Base-by-base conservation (phyloP, 371 early-diverging fungal species). In the Ordospora pajunii region DNA sequence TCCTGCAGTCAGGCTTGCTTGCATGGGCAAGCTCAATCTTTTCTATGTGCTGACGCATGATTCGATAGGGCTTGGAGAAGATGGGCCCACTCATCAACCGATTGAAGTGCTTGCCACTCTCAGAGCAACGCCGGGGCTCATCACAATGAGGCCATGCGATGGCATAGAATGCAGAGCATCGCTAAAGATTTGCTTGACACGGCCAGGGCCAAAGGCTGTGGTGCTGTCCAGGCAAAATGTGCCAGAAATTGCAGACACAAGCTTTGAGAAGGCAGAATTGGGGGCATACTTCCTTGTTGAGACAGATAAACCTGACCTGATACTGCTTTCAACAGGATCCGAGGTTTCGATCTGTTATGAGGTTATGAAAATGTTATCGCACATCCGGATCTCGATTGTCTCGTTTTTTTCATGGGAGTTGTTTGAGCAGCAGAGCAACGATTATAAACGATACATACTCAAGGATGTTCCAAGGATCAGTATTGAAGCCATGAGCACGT, bases 51-150 rank as follows among this genome's bases (percentile, higher is more conserved):
- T 94, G 91, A 96, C 98, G 64, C 98, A 97, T 88, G 98, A 97
- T 87, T 95, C 95, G 25, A 94, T 97, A 78, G 95, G 94, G 78
- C 88, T 94, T 37, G 89, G 89, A 48, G 96, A 96, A 86, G 98
- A 97, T 84, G 98, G 98, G 4, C 96, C 97, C 32, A 97, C 97
- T 50, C 99, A 98, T 87, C 97, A 97, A 85, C 97, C 97, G 6
- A 90, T 97, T 64, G 99, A 98, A 85, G 93, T 93, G n/a, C 81
- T 96, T 78, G 89, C 95, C 46, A 86, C 89, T 80, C 86, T 93
- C 25, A 90, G 99, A 67, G 96, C 96, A 11, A 89, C 92, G 27
- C 99, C 99, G 67, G 92, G 93, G 87, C 85, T 91, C 78, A 82
- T 89, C 44, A 88, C 88, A 67, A 84, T 94, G 82, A 89, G 97